A percentile compares a stretch with the other conserved stretches of the same genome.
phyloP scores from a whole-genome alignment of 2,329 filamentous ascomycete species.

The Cladosporium austrohemisphaericum region DNA sequence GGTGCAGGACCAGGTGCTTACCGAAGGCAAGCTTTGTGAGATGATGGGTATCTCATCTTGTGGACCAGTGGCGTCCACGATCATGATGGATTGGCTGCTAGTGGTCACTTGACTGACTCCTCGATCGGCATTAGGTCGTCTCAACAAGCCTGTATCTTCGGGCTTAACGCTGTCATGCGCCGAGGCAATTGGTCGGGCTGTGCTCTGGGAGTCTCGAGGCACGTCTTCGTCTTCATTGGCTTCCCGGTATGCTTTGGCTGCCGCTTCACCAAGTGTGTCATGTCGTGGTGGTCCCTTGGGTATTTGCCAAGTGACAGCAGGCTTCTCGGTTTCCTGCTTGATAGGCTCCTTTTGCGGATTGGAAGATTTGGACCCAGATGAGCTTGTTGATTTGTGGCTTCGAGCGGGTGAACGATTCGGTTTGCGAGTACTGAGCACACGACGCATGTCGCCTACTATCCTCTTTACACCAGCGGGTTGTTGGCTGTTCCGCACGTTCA shows the following conservation, averaged over 20 bases:
- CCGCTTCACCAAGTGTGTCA: slow-evolving; percentile 65
- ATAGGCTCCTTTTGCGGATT: neutral
- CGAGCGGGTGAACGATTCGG: slow-evolving; percentile 16
- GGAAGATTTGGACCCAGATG: slow-evolving; percentile 58
- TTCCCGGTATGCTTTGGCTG: slow-evolving; percentile 28
- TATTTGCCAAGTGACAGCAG: slow-evolving; percentile 25
- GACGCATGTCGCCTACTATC: slow-evolving; percentile 79
- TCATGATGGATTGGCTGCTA: slow-evolving; percentile 87
- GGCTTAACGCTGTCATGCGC: slow-evolving; percentile 14
- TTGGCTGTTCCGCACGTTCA: slow-evolving; percentile 17
- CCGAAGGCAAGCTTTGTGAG: slow-evolving; percentile 25
- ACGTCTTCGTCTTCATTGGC: slow-evolving; percentile 17
- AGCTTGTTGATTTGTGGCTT: slow-evolving; percentile 23
- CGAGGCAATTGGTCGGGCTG: neutral
- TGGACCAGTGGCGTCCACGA: slow-evolving; percentile 69
- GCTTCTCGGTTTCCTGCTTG: slow-evolving; percentile 13
- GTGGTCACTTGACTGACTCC: slow-evolving; percentile 60
- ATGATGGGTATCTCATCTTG: slow-evolving; percentile 23
- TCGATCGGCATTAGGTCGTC: slow-evolving; percentile 33
- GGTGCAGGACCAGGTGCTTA: slow-evolving; percentile 24
- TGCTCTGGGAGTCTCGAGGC: slow-evolving; percentile 4
- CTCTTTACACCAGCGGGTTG: slow-evolving; percentile 73
- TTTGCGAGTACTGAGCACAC: slow-evolving; percentile 63
- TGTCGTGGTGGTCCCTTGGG: slow-evolving; percentile 26
- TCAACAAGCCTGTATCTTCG: slow-evolving; percentile 18